Percentiles rank a stretch among this genome's conserved stretches.
Evolutionary conservation across 495 filamentous ascomycete genomes (phyloP).

Genomic region (Geoglossum glabrum): DNA sequence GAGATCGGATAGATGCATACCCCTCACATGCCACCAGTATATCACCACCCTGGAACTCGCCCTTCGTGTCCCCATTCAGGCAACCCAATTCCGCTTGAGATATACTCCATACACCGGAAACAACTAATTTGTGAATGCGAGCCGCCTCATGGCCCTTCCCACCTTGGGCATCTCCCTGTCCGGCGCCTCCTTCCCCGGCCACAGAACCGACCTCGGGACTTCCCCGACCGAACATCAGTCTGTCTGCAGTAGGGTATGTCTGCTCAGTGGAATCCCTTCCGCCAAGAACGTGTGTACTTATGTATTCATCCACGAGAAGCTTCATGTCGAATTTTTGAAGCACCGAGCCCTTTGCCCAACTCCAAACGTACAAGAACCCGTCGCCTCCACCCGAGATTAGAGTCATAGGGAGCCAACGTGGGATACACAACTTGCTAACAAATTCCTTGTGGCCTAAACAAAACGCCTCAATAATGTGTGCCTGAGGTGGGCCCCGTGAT

Average conservation of each 20-base stretch:
- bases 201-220: background rate
- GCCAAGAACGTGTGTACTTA: background rate
- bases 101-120: conserved; percentile 26
- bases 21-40: conserved; percentile 49
- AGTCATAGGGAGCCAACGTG: conserved; percentile 28
- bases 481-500: conserved; percentile 62
- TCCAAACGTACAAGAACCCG: conserved; percentile 55
- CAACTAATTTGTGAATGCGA: conserved; percentile 18
- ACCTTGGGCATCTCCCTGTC: background rate
- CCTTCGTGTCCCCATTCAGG: background rate
- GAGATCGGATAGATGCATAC: conserved; percentile 22
- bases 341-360: conserved; percentile 42
- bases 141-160: background rate
- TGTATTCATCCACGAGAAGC: background rate
- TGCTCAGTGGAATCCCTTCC: background rate
- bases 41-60: conserved; percentile 6
- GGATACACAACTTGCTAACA: conserved; percentile 51
- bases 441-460: conserved; percentile 77
- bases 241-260: background rate
- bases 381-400: conserved; percentile 82
- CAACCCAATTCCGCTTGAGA: conserved; percentile 7
- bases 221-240: background rate
- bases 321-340: conserved; percentile 32
- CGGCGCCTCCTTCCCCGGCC: background rate
- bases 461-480: conserved; percentile 72